Percentiles rank a stretch among this genome's conserved stretches.
These are phyloP conservation scores for Astrothelium subdiscretum DNA, from an alignment of 495 filamentous ascomycete species.

Conservation along the genomic window DNA sequence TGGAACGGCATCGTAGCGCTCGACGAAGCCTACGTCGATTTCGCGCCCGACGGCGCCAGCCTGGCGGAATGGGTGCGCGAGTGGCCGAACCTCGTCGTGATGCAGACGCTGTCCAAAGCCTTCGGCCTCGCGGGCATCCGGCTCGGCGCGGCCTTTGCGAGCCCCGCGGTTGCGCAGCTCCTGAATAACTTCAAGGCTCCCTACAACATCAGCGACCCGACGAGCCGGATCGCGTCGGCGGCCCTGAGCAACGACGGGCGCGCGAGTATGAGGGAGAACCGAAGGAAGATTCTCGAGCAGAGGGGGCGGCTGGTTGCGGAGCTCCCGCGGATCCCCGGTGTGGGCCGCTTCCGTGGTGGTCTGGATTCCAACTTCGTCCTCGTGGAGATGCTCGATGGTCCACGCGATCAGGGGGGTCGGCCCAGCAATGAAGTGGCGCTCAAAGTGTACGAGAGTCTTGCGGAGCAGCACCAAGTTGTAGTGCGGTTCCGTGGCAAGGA, in stretches of 20 bases:
- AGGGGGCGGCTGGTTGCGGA: constrained; percentile 61
- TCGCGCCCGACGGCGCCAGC: constrained; percentile 64
- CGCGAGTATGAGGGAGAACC: constrained; percentile 56
- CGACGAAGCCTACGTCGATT: constrained; percentile 97
- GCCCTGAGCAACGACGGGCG: constrained; percentile 57
- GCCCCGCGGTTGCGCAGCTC: constrained; percentile 47
- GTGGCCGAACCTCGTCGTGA: constrained; percentile 93
- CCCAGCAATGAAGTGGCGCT: constrained; percentile 69
- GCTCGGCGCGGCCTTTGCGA: constrained; percentile 54
- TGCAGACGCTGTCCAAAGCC: constrained; percentile 94
- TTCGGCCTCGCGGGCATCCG: constrained; percentile 93
- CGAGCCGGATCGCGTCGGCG: constrained; percentile 63
- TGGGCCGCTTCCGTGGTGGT: constrained; percentile 75
- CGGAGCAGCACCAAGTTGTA: constrained; percentile 80
- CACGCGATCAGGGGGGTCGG: constrained; percentile 44
- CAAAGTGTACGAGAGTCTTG: constrained; percentile 68
- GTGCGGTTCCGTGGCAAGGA: constrained; percentile 91
- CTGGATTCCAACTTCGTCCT: constrained; percentile 78
- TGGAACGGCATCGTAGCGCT: constrained; percentile 94
- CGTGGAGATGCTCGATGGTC: constrained; percentile 66
- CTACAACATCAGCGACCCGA: constrained; percentile 84
- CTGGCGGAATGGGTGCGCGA: constrained; percentile 88
- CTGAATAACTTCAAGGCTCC: constrained; percentile 90
- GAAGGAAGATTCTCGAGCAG: constrained; percentile 58
- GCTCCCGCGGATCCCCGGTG: constrained; percentile 61